Conservation (phyloP, 345 rosid genomes). For the Dovyalis caffra region DNA sequence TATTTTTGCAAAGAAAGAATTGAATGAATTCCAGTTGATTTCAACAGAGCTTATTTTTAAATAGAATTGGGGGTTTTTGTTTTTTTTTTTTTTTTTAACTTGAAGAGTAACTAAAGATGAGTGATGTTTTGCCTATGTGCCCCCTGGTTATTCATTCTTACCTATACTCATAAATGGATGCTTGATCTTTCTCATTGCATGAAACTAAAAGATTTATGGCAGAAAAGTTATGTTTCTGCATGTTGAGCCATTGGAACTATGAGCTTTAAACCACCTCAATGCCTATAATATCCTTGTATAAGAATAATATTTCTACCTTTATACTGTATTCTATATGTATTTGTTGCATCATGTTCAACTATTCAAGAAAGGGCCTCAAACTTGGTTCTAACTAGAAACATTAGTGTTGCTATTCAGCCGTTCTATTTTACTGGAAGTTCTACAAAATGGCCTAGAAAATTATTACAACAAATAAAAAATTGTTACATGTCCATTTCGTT, state of each 20-base stretch:
- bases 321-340: background rate
- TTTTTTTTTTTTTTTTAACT: background rate
- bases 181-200: background rate
- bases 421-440: background rate
- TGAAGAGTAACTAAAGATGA: background rate
- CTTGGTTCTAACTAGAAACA: background rate
- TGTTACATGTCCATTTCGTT: no score
- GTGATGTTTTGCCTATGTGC: background rate
- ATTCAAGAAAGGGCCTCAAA: background rate
- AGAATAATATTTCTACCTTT: background rate
- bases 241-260: background rate
- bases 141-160: background rate
- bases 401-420: background rate
- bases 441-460: background rate
- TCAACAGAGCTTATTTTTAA: background rate
- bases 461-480: no score
- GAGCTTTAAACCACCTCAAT: background rate
- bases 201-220: background rate
- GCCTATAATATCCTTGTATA: background rate
- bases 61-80: background rate
- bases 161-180: no score
- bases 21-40: background rate
- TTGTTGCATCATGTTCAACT: background rate
- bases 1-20: background rate
- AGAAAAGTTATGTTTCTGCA: background rate